These are phyloP conservation scores for Brassica nigra DNA, from an alignment of 345 rosid species.

Conservation along the genomic window DNA sequence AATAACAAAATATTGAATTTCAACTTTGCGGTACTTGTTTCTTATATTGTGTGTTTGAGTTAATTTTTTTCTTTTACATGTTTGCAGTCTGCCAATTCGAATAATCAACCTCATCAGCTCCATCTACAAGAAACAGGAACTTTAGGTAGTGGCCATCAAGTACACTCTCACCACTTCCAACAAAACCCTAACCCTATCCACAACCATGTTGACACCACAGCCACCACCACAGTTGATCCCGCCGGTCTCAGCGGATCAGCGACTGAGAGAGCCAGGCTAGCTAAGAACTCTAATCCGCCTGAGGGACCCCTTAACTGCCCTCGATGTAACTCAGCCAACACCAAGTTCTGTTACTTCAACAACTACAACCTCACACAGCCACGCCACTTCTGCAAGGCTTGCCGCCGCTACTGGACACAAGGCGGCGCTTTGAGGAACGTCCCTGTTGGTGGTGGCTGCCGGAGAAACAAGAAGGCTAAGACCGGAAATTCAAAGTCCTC, in stretches of 20 bases:
- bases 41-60: conserved; percentile 6
- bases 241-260: conserved; percentile 17
- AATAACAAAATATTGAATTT: conserved; percentile 13
- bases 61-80: background rate
- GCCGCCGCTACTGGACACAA: conserved; percentile 47
- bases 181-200: conserved; percentile 44
- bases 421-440: conserved; percentile 46
- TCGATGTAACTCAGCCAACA: conserved; percentile 43
- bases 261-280: conserved; percentile 38
- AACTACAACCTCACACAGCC: conserved; percentile 48
- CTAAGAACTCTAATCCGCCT: conserved; percentile 35
- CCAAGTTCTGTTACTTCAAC: conserved; percentile 45
- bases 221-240: conserved; percentile 16
- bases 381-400: conserved; percentile 46
- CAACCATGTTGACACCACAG: conserved; percentile 20
- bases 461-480: conserved; percentile 43
- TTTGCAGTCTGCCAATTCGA: conserved; percentile 38
- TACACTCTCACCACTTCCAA: conserved; percentile 34
- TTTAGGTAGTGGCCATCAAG: conserved; percentile 30
- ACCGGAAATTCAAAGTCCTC: conserved; percentile 38
- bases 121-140: conserved; percentile 41
- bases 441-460: conserved; percentile 45
- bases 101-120: conserved; percentile 31
- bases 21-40: background rate
- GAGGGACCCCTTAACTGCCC: conserved; percentile 42